Percentiles rank a stretch among this genome's conserved stretches.
These are phyloP conservation scores for Astrothelium macrocarpum DNA, from an alignment of 495 filamentous ascomycete species.

Conservation along the genomic window DNA sequence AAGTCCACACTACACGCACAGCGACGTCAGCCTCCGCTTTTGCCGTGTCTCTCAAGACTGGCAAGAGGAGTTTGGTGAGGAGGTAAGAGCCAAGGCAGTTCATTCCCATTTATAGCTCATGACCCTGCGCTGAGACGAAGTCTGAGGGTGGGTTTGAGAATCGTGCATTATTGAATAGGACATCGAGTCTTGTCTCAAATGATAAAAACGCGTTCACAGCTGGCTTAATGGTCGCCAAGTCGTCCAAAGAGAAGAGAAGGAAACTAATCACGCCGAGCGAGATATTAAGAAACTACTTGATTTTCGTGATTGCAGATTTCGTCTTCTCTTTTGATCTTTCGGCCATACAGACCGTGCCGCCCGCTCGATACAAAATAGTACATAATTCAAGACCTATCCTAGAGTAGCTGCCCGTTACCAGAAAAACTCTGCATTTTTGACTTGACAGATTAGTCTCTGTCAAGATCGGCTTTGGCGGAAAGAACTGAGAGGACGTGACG, in stretches of 20 bases:
- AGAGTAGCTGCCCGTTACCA: slow-evolving; percentile 43
- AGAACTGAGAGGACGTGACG: slow-evolving; percentile 10
- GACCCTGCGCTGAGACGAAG: slow-evolving; percentile 25
- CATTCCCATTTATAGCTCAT: slow-evolving; percentile 38
- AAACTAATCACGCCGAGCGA: slow-evolving; percentile 32
- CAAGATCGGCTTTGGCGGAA: slow-evolving; percentile 13
- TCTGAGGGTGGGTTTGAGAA: slow-evolving; percentile 36
- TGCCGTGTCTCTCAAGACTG: slow-evolving; percentile 34
- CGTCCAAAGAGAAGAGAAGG: slow-evolving; percentile 36
- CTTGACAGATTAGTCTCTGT: slow-evolving; percentile 17
- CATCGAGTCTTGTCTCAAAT: slow-evolving; percentile 38
- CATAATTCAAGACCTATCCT: slow-evolving; percentile 41
- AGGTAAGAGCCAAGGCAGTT: slow-evolving; percentile 41
- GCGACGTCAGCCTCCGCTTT: slow-evolving; percentile 6
- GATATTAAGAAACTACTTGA: slow-evolving; percentile 15
- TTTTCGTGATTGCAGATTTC: slow-evolving; percentile 29
- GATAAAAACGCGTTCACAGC: slow-evolving; percentile 34
- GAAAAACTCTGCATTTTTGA: slow-evolving; percentile 22
- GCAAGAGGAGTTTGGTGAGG: slow-evolving; percentile 37
- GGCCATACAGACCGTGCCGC: slow-evolving; percentile 44
- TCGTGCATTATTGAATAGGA: slow-evolving; percentile 44
- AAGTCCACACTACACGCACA: slow-evolving; percentile 35
- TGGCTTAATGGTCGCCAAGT: slow-evolving; percentile 38
- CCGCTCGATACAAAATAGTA: slow-evolving; percentile 36
- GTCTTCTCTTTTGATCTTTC: slow-evolving; percentile 36